Conservation (phyloP, 768 basidiomycete species). For the Boletales sp. region DNA sequence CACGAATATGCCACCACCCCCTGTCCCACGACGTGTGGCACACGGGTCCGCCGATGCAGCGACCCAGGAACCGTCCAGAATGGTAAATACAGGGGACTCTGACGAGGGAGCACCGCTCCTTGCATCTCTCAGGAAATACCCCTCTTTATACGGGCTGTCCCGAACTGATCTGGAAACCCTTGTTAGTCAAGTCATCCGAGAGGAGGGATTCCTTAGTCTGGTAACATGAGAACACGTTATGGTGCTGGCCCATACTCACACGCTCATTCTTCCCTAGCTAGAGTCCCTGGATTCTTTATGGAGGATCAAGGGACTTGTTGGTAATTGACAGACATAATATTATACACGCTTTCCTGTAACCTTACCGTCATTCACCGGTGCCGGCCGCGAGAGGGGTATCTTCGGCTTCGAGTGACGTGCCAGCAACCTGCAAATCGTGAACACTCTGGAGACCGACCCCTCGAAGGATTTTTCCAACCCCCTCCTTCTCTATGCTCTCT, state of each 20-base stretch:
- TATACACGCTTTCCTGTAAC: not conserved
- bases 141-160: constrained; percentile 53
- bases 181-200: constrained; percentile 59
- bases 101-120: constrained; percentile 25
- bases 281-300: constrained; percentile 53
- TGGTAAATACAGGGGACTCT: not conserved
- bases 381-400: constrained; percentile 3
- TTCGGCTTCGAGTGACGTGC: constrained; percentile 39
- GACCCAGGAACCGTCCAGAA: constrained; percentile 5
- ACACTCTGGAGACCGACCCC: constrained; percentile 64
- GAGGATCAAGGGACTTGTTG: constrained; percentile 41
- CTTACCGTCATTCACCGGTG: not conserved
- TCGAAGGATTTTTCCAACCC: constrained; percentile 58
- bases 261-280: constrained; percentile 37
- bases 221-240: constrained; percentile 36
- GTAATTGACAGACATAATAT: constrained; percentile 9
- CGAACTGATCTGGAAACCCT: constrained; percentile 50
- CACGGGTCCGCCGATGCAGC: constrained; percentile 2
- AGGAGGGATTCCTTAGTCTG: constrained; percentile 76
- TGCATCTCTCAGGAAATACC: constrained; percentile 40
- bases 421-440: constrained; percentile 61
- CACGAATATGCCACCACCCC: constrained; percentile 29
- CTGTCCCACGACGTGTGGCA: constrained; percentile 18
- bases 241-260: constrained; percentile 9
- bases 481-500: constrained; percentile 60